phyloP scores from a whole-genome alignment of 257 asterid genomes.

The Solanum infundibuliforme region DNA sequence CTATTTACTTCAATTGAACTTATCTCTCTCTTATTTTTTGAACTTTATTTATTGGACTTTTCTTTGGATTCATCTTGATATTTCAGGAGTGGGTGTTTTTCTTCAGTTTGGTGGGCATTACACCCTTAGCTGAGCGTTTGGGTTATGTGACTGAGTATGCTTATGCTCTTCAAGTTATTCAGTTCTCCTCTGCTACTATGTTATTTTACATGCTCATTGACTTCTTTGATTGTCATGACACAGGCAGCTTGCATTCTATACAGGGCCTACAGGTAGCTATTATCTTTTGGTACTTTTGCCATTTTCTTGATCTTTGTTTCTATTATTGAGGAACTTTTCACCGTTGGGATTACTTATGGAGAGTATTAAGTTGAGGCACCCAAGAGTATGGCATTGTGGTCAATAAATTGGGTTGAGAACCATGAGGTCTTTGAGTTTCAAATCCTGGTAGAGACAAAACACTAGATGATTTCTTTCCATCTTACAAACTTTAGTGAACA shows the following conservation, averaged over 20 bases:
- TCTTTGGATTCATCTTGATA: background rate
- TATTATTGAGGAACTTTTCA: background rate
- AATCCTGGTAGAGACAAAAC: background rate
- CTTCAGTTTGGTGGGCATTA: conserved; percentile 84
- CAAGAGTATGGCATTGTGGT: background rate
- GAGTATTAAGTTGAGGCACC: background rate
- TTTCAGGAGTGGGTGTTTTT: conserved; percentile 83
- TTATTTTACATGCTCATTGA: background rate
- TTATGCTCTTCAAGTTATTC: background rate
- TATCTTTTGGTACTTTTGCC: background rate
- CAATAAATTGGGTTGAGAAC: background rate
- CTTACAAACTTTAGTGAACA: background rate
- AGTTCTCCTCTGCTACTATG: background rate
- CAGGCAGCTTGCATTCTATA: conserved; percentile 66
- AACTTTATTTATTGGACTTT: background rate
- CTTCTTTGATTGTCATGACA: conserved; percentile 4
- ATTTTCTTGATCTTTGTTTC: background rate
- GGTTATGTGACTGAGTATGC: conserved; percentile 95
- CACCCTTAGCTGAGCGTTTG: conserved; percentile 90
- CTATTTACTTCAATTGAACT: background rate
- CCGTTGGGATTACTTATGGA: background rate
- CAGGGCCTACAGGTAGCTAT: conserved; percentile 63
- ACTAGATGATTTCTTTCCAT: background rate
- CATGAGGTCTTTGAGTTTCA: background rate
- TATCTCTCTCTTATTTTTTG: background rate